Conservation (phyloP, 2,329 filamentous ascomycete genomes). For the Grosmannia huntii region DNA sequence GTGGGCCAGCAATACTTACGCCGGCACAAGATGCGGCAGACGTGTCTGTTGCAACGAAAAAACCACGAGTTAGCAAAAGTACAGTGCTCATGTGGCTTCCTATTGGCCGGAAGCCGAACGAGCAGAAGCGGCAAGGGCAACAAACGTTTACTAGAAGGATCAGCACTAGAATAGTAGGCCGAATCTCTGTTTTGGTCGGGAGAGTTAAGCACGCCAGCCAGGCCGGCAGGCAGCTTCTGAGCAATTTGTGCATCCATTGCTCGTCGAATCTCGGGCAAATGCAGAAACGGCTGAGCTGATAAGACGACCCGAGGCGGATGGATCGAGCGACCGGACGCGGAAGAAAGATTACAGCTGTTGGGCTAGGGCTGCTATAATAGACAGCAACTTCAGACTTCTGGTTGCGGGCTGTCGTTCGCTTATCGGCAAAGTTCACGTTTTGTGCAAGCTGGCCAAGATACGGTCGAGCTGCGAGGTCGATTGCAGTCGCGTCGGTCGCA, state of each 20-base stretch:
- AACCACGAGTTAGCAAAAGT: not conserved
- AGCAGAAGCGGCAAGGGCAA: slow-evolving; percentile 7
- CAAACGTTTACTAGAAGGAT: slow-evolving; percentile 39
- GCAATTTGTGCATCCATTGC: slow-evolving; percentile 27
- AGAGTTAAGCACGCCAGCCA: slow-evolving; percentile 38
- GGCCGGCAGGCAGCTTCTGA: slow-evolving; percentile 33
- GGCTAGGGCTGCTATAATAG: not conserved
- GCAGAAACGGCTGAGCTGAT: not conserved
- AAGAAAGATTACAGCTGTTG: not conserved
- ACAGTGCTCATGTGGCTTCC: not conserved
- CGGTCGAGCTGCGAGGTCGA: not conserved
- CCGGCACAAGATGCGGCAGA: slow-evolving; percentile 32
- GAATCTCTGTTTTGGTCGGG: slow-evolving; percentile 39
- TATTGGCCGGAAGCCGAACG: slow-evolving; percentile 5
- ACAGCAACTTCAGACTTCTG: not conserved
- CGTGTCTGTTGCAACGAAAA: slow-evolving; percentile 18
- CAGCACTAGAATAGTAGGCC: slow-evolving; percentile 36
- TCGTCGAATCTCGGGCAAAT: not conserved
- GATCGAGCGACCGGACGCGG: not conserved
- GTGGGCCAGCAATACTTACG: slow-evolving; percentile 23
- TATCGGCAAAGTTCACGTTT: not conserved
- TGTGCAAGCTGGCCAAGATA: not conserved
- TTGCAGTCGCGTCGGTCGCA: not conserved
- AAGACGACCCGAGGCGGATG: not conserved
- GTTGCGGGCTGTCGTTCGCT: not conserved